Evolutionary conservation across 345 rosid species (phyloP).

Genomic region (Excoecaria agallocha): DNA sequence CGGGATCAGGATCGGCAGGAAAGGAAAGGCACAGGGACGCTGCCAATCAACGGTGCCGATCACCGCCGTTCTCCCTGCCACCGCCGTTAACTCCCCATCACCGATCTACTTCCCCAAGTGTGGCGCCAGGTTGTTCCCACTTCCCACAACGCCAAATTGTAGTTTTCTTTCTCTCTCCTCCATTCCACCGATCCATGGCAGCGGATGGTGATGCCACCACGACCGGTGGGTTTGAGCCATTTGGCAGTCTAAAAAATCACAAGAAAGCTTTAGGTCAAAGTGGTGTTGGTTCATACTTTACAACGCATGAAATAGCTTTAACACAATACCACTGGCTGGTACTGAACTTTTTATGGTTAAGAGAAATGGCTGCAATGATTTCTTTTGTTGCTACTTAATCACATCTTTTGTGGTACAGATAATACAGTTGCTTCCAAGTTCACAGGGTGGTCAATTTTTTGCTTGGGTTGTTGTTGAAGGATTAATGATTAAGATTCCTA

Average conservation of each 20-base stretch:
- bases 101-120: too few species aligned
- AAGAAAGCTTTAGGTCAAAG: slow-evolving; percentile 32
- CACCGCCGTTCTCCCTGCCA: too few species aligned
- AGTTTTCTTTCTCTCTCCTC: too few species aligned
- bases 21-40: too few species aligned
- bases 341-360: slow-evolving; percentile 14
- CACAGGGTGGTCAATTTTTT: slow-evolving; percentile 55
- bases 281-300: slow-evolving; percentile 78
- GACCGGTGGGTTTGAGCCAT: slow-evolving; percentile 28
- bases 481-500: slow-evolving; percentile 85
- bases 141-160: too few species aligned
- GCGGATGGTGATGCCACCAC: too few species aligned
- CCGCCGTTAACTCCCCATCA: too few species aligned
- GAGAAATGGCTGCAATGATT: slow-evolving; percentile 18
- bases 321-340: slow-evolving; percentile 89
- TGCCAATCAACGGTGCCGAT: too few species aligned
- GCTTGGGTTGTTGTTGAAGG: slow-evolving; percentile 95
- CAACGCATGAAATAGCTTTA: slow-evolving; percentile 73
- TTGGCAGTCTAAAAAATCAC: slow-evolving; percentile 31
- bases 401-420: slow-evolving; percentile 49
- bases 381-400: slow-evolving; percentile 20
- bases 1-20: too few species aligned
- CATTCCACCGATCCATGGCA: too few species aligned
- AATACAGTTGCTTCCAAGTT: slow-evolving; percentile 69
- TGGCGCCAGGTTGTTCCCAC: too few species aligned